Evolutionary conservation across 306 rosid genomes (phyloP).

Genomic region (Pueraria montana): DNA sequence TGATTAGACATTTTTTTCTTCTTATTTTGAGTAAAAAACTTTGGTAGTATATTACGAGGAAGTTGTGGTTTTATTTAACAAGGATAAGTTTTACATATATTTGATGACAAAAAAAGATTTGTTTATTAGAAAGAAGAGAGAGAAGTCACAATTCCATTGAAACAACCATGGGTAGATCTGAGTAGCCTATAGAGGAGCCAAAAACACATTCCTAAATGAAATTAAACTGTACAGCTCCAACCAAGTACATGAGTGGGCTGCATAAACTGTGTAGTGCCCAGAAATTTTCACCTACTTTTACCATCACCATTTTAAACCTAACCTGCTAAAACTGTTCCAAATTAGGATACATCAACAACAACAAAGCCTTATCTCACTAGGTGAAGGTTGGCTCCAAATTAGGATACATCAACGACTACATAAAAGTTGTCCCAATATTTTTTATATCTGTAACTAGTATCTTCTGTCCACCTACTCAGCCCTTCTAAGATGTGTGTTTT

Average conservation of each 20-base stretch:
- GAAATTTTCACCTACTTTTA: background rate
- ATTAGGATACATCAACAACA: conserved; percentile 5
- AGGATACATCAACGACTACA: background rate
- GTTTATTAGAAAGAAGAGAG: conserved; percentile 16
- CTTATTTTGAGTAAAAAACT: background rate
- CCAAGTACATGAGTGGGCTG: background rate
- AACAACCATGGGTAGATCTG: conserved; percentile 2
- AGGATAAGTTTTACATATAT: conserved; percentile 5
- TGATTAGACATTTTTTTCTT: background rate
- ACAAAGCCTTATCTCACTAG: background rate
- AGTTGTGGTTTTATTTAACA: conserved; percentile 18
- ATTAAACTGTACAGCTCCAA: conserved; percentile 5
- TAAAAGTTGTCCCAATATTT: conserved; percentile 1
- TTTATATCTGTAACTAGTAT: background rate
- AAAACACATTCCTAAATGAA: background rate
- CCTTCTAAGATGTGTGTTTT: conserved; percentile 1
- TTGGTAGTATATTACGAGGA: conserved; percentile 22
- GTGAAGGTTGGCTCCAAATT: background rate
- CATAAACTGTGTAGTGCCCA: background rate
- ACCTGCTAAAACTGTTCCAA: conserved; percentile 11
- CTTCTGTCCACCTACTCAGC: background rate
- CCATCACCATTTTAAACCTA: background rate
- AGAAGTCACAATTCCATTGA: background rate
- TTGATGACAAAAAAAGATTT: background rate
- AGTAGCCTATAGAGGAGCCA: conserved; percentile 9